These are phyloP conservation scores for Coniosporium apollinis DNA, from an alignment of 495 filamentous ascomycete genomes.

Conservation along the genomic window DNA sequence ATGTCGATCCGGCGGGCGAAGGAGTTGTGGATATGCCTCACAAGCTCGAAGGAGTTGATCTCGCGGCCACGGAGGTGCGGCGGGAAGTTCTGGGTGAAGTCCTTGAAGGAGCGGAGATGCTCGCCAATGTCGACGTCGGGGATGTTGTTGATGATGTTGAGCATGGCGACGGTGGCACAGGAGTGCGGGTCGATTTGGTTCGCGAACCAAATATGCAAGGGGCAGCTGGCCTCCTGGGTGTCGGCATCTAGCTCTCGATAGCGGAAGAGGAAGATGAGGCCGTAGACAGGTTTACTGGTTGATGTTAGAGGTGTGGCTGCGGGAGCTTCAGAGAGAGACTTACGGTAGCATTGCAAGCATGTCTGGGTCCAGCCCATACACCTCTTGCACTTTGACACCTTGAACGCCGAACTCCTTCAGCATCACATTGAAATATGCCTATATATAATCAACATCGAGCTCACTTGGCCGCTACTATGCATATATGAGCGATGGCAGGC, in stretches of 20 bases:
- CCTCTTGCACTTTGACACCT: slow-evolving; percentile 58
- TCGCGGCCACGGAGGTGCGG: slow-evolving; percentile 60
- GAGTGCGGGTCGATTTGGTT: slow-evolving; percentile 76
- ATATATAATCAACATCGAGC: slow-evolving; percentile 1
- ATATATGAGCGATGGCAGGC: not conserved
- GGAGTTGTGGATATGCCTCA: slow-evolving; percentile 72
- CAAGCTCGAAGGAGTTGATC: slow-evolving; percentile 55
- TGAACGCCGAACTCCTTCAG: slow-evolving; percentile 59
- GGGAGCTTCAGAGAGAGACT: slow-evolving; percentile 4
- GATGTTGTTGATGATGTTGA: slow-evolving; percentile 86
- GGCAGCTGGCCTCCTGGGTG: slow-evolving; percentile 41
- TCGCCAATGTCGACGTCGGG: slow-evolving; percentile 44
- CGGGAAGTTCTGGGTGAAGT: slow-evolving; percentile 46
- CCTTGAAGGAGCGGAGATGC: slow-evolving; percentile 50
- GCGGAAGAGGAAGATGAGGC: slow-evolving; percentile 69
- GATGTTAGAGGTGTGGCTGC: slow-evolving; percentile 5
- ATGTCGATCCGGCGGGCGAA: slow-evolving; percentile 72
- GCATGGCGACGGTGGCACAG: slow-evolving; percentile 73
- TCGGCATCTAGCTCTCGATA: slow-evolving; percentile 44
- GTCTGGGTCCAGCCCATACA: slow-evolving; percentile 57
- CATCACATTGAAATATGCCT: slow-evolving; percentile 77
- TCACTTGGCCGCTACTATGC: too few relatives aligned
- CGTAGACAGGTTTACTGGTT: slow-evolving; percentile 52
- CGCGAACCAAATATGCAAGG: slow-evolving; percentile 74
- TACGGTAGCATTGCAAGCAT: slow-evolving; percentile 49